A percentile compares a stretch with the other conserved stretches of the same genome.
These are phyloP conservation scores for Suillus decipiens DNA, from an alignment of 768 basidiomycete genomes.

Conservation along the genomic window DNA sequence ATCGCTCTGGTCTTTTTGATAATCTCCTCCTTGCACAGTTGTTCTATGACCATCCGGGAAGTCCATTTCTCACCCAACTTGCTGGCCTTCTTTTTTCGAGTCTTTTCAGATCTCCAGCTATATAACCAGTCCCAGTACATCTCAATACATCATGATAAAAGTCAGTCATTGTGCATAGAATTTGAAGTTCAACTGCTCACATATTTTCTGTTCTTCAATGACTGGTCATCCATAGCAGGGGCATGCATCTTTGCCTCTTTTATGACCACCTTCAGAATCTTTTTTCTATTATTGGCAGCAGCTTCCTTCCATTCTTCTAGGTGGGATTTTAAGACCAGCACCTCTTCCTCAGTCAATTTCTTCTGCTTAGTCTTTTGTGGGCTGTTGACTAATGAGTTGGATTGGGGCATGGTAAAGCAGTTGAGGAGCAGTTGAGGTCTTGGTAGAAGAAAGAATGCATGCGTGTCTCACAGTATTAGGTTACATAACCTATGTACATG, in stretches of 20 bases:
- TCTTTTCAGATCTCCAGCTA: not conserved
- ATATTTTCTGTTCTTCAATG: not conserved
- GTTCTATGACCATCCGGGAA: no score
- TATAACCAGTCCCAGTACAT: constrained; percentile 1
- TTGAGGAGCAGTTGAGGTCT: not conserved
- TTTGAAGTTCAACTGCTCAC: not conserved
- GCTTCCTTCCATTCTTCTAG: constrained; percentile 6
- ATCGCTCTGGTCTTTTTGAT: no score
- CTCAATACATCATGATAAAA: not conserved
- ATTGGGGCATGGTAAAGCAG: not conserved
- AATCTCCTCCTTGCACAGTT: no score
- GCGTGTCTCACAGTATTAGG: not conserved
- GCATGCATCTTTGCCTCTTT: not conserved
- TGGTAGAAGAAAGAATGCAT: not conserved
- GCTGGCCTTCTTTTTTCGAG: not conserved
- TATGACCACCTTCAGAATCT: not conserved
- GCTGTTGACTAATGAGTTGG: not conserved
- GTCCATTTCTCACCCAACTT: not conserved
- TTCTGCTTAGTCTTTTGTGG: not conserved
- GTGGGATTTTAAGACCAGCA: not conserved
- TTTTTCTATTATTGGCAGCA: not conserved
- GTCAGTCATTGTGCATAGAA: not conserved
- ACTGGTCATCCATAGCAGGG: not conserved
- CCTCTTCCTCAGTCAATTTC: not conserved
- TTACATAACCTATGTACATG: not conserved